Percentiles rank a stretch among this genome's conserved stretches.
Evolutionary conservation across 2,329 filamentous ascomycete species (phyloP).

Genomic region (Aureobasidium namibiae): DNA sequence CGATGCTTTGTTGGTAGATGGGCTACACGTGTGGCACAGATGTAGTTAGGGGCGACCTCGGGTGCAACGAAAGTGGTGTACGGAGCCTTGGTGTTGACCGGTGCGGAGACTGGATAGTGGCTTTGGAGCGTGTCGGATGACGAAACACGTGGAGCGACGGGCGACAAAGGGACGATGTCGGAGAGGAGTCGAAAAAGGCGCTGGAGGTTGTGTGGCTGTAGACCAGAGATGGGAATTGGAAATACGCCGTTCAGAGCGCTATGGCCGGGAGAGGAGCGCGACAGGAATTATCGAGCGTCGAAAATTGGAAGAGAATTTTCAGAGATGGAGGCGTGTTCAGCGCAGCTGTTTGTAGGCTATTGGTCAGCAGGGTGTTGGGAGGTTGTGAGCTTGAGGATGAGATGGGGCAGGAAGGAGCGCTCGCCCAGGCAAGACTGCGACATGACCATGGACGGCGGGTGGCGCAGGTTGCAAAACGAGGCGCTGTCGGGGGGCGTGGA

Average conservation of each 20-base stretch:
- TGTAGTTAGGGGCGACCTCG: constrained; percentile 4
- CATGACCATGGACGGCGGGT: not conserved
- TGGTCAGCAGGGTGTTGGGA: constrained; percentile 7
- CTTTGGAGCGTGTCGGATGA: not conserved
- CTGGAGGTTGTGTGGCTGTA: not conserved
- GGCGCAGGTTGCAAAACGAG: not conserved
- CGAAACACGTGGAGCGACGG: not conserved
- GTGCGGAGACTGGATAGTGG: not conserved
- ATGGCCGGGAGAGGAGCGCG: not conserved
- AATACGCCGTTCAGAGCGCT: constrained; percentile 4
- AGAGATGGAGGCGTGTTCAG: not conserved
- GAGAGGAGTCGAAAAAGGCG: not conserved
- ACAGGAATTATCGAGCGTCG: not conserved
- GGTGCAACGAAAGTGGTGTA: constrained; percentile 2
- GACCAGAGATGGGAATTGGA: not conserved
- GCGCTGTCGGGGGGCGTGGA: not conserved
- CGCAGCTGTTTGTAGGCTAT: not conserved
- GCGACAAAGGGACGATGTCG: not conserved
- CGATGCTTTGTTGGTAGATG: not conserved
- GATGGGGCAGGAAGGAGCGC: constrained; percentile 2
- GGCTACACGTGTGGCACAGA: constrained; percentile 11
- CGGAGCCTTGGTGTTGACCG: constrained; percentile 2
- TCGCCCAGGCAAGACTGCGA: not conserved
- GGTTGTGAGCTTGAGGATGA: not conserved
- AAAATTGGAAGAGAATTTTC: not conserved